phyloP scores from a whole-genome alignment of 1,284 basidiomycete species.

The Trichosporon coremiiforme region DNA sequence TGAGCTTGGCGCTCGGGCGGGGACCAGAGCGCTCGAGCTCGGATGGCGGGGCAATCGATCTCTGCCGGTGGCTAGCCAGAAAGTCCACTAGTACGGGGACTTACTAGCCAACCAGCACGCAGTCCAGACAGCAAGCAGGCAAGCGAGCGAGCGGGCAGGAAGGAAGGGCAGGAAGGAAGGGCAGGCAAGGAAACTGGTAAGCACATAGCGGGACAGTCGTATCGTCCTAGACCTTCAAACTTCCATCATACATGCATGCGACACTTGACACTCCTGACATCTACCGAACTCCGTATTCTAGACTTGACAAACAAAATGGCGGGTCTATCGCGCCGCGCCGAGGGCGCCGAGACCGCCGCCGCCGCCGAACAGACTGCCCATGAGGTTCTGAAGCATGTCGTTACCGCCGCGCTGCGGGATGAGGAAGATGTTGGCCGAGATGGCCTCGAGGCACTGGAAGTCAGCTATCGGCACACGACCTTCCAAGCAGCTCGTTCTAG shows the following conservation, averaged over 20 bases:
- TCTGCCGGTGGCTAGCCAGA: not conserved
- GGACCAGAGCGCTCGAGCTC: not conserved
- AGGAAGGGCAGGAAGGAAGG: too few relatives aligned
- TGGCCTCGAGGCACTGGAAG: constrained; percentile 63
- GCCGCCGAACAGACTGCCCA: constrained; percentile 78
- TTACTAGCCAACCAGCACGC: too few relatives aligned
- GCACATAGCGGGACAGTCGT: too few relatives aligned
- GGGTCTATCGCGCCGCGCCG: not conserved
- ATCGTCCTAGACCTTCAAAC: too few relatives aligned
- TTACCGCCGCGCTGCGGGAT: constrained; percentile 71
- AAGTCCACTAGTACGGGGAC: not conserved
- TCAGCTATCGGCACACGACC: not conserved
- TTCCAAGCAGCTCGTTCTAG: too few relatives aligned
- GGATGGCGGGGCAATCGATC: not conserved
- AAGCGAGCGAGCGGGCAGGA: too few relatives aligned
- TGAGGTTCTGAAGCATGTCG: constrained; percentile 80
- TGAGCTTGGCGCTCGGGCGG: not conserved
- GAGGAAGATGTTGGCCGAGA: constrained; percentile 70
- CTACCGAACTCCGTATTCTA: not conserved
- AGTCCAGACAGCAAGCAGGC: too few relatives aligned
- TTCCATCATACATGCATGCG: constrained; percentile 17
- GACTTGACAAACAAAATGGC: not conserved
- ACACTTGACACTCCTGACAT: not conserved
- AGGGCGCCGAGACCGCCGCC: constrained; percentile 59
- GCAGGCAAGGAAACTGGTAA: too few relatives aligned